Percentiles rank a stretch among this genome's conserved stretches.
These are phyloP conservation scores for Bruguiera parviflora DNA, from an alignment of 345 rosid species.

Conservation along the genomic window DNA sequence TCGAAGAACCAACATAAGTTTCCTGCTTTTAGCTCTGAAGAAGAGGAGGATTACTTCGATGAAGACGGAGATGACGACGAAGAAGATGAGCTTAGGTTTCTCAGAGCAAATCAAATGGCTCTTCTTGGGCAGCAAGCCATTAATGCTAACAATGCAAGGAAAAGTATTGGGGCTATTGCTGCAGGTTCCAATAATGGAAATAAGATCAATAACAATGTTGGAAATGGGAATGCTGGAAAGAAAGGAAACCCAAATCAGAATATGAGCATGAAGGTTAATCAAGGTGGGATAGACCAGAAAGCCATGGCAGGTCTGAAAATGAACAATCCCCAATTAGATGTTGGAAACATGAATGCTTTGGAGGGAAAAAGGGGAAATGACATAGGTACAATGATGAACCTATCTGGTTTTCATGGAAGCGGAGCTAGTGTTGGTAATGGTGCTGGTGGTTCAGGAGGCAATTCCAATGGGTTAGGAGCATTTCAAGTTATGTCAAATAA, in stretches of 20 bases:
- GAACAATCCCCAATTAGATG: conserved; percentile 39
- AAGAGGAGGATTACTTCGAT: conserved; percentile 39
- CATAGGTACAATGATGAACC: conserved; percentile 46
- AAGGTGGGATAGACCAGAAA: conserved; percentile 44
- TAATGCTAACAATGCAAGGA: conserved; percentile 42
- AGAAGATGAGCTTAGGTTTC: conserved; percentile 36
- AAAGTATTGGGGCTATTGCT: conserved; percentile 28
- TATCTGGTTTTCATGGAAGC: conserved; percentile 39
- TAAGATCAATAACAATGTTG: conserved; percentile 32
- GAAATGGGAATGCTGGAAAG: conserved; percentile 40
- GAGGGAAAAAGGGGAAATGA: conserved; percentile 44
- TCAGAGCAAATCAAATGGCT: conserved; percentile 29
- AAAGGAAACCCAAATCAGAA: conserved; percentile 56
- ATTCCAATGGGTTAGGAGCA: conserved; percentile 33
- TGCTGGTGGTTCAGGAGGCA: conserved; percentile 30
- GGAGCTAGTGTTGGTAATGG: conserved; percentile 16
- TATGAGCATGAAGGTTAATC: conserved; percentile 28
- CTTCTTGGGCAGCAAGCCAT: conserved; percentile 40
- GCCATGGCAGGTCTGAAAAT: conserved; percentile 50
- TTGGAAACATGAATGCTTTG: conserved; percentile 3
- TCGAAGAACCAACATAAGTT: conserved; percentile 46
- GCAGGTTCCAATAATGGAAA: conserved; percentile 17
- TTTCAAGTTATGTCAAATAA: conserved; percentile 26
- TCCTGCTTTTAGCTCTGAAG: conserved; percentile 32
- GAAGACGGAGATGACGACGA: conserved; percentile 37